Conservation (phyloP, 2,329 filamentous ascomycete species). For the Escovopsis sp. region DNA sequence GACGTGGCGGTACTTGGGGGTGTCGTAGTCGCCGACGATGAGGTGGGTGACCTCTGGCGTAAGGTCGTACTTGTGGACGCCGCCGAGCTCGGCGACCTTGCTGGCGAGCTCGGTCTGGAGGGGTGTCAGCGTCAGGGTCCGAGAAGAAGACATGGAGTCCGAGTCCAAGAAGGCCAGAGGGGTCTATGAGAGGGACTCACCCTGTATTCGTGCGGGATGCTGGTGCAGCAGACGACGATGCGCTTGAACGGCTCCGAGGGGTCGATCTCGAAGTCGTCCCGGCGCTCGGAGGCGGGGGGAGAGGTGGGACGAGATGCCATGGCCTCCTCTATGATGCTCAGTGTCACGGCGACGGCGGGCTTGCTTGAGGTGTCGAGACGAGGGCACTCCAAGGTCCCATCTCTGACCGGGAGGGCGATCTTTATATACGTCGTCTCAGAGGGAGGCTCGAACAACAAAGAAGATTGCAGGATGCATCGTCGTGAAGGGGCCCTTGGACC, state of each 20-base stretch:
- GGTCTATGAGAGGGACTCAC: conserved; percentile 33
- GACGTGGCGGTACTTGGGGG: conserved; percentile 89
- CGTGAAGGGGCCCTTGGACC: too few species aligned
- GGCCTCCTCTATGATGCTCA: too few species aligned
- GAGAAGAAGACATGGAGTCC: too few species aligned
- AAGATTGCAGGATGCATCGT: too few species aligned
- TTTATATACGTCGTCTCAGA: too few species aligned
- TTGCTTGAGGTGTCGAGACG: too few species aligned
- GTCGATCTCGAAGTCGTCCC: conserved; percentile 30
- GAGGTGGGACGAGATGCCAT: conserved; percentile 15
- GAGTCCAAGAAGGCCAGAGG: too few species aligned
- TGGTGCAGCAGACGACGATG: conserved; percentile 76
- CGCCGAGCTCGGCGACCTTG: conserved; percentile 68
- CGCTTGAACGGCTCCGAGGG: conserved; percentile 50
- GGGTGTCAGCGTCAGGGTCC: conserved; percentile 2
- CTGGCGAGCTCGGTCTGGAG: conserved; percentile 38
- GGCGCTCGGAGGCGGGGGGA: conserved; percentile 10
- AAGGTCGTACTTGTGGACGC: conserved; percentile 73
- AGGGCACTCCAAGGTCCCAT: too few species aligned
- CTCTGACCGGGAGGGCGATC: too few species aligned
- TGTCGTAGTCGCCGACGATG: conserved; percentile 76
- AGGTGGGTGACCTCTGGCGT: conserved; percentile 95
- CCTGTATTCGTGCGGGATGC: conserved; percentile 62
- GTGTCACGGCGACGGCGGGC: too few species aligned
- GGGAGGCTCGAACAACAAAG: too few species aligned